These are phyloP conservation scores for Apiotrichum domesticum DNA, from an alignment of 1,284 basidiomycete genomes.

Conservation along the genomic window DNA sequence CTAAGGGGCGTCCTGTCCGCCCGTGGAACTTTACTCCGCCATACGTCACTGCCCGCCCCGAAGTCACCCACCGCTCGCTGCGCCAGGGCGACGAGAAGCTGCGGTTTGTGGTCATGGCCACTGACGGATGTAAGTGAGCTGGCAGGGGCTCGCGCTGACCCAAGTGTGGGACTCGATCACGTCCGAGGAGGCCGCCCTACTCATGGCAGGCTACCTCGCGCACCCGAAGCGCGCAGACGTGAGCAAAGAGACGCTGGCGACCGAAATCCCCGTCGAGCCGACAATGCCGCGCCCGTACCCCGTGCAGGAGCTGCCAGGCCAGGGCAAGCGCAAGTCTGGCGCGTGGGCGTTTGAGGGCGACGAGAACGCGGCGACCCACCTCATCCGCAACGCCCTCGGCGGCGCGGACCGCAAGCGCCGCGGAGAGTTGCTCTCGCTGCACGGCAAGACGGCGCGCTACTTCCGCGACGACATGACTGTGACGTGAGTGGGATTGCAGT, in stretches of 20 bases:
- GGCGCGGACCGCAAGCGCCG: slow-evolving; percentile 68
- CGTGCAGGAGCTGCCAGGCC: slow-evolving; percentile 31
- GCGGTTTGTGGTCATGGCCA: slow-evolving; percentile 79
- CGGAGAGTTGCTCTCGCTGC: slow-evolving; percentile 73
- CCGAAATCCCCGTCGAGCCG: slow-evolving; percentile 22
- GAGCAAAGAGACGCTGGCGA: slow-evolving; percentile 26
- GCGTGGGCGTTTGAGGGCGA: slow-evolving; percentile 77
- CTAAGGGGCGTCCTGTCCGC: slow-evolving; percentile 57
- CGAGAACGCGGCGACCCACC: slow-evolving; percentile 78
- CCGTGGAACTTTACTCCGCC: slow-evolving; percentile 73
- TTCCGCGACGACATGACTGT: slow-evolving; percentile 85
- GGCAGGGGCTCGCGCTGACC: not conserved
- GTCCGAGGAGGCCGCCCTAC: slow-evolving; percentile 88
- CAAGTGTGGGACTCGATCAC: slow-evolving; percentile 84
- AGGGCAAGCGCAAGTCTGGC: slow-evolving; percentile 17
- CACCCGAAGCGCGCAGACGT: slow-evolving; percentile 53
- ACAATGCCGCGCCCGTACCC: slow-evolving; percentile 36
- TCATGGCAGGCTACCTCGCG: slow-evolving; percentile 75
- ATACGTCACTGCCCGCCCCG: slow-evolving; percentile 86
- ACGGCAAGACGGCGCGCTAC: slow-evolving; percentile 68
- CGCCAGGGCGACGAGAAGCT: slow-evolving; percentile 46
- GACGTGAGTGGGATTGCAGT: slow-evolving; percentile 56
- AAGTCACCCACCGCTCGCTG: slow-evolving; percentile 73
- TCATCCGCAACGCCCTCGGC: slow-evolving; percentile 90
- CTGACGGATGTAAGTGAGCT: slow-evolving; percentile 61